Conservation (phyloP, 2,329 filamentous ascomycete species). For the Pseudogymnoascus sp. region DNA sequence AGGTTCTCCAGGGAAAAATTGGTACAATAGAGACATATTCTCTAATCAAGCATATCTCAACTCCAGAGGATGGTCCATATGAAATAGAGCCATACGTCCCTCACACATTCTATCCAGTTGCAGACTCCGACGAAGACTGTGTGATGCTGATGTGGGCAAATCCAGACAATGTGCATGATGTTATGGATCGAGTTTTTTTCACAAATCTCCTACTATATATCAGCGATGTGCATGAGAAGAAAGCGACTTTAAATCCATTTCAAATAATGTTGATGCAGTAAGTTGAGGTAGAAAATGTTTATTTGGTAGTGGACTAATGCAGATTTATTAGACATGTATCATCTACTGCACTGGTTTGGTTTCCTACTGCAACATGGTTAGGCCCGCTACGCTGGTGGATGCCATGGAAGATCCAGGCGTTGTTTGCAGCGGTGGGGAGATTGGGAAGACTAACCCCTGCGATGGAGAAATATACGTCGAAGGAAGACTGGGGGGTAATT, state of each 20-base stretch:
- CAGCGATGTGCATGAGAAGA: constrained; percentile 7
- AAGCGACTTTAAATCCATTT: not conserved
- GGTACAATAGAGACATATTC: not conserved
- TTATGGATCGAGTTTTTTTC: constrained; percentile 5
- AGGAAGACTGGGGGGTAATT: not conserved
- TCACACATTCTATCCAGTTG: not conserved
- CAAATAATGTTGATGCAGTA: not conserved
- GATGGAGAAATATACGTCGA: not conserved
- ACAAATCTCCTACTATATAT: not conserved
- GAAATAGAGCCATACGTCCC: not conserved
- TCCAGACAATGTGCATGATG: not conserved
- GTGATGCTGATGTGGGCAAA: not conserved
- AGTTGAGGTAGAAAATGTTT: not conserved
- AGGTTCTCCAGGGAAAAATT: not conserved
- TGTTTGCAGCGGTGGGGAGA: not conserved
- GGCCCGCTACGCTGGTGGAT: constrained; percentile 9
- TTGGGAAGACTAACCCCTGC: not conserved
- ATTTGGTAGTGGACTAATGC: not conserved
- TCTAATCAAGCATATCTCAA: not conserved
- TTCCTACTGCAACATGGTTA: not conserved
- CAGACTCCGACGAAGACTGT: not conserved
- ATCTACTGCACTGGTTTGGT: not conserved
- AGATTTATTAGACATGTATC: not conserved
- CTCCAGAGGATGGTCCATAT: not conserved
- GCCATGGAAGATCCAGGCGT: constrained; percentile 6